Evolutionary conservation across 2,329 filamentous ascomycete genomes (phyloP).

Genomic region (Pseudocercospora macadamiae): DNA sequence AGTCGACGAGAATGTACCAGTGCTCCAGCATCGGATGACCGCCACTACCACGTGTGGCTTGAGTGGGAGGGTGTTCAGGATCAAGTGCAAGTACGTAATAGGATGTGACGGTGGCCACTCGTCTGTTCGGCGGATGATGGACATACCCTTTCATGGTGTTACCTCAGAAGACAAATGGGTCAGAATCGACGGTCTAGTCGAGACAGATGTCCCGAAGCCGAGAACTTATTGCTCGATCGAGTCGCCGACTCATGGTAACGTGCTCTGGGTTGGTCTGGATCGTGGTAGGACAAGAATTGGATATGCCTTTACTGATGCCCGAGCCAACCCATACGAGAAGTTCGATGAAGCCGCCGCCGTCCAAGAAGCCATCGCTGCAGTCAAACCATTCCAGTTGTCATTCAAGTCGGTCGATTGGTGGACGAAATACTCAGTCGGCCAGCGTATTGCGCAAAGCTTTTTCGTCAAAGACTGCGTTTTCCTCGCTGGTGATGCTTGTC

Average conservation of each 20-base stretch:
- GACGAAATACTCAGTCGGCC: constrained; percentile 49
- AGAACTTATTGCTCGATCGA: constrained; percentile 56
- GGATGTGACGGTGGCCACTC: constrained; percentile 76
- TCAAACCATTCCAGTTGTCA: constrained; percentile 45
- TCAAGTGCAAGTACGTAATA: constrained; percentile 66
- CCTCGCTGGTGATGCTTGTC: constrained; percentile 40
- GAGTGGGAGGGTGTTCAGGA: constrained; percentile 42
- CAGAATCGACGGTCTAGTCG: constrained; percentile 55
- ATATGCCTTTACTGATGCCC: constrained; percentile 54
- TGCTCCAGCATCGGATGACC: constrained; percentile 33
- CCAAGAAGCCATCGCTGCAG: constrained; percentile 45
- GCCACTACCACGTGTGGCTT: constrained; percentile 40
- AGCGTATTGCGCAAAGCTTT: constrained; percentile 41
- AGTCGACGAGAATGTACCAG: constrained; percentile 39
- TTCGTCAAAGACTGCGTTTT: constrained; percentile 25
- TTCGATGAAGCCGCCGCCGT: constrained; percentile 33
- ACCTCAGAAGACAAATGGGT: constrained; percentile 59
- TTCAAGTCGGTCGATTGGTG: constrained; percentile 50
- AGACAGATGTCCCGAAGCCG: constrained; percentile 53
- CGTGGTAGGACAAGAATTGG: constrained; percentile 59
- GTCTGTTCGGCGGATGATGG: constrained; percentile 59
- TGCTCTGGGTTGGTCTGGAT: constrained; percentile 59
- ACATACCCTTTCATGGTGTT: constrained; percentile 55
- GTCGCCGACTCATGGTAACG: constrained; percentile 57
- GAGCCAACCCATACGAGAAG: constrained; percentile 23